These are phyloP conservation scores for Hypholoma sublateritium DNA, from an alignment of 768 basidiomycete genomes.

Conservation along the genomic window DNA sequence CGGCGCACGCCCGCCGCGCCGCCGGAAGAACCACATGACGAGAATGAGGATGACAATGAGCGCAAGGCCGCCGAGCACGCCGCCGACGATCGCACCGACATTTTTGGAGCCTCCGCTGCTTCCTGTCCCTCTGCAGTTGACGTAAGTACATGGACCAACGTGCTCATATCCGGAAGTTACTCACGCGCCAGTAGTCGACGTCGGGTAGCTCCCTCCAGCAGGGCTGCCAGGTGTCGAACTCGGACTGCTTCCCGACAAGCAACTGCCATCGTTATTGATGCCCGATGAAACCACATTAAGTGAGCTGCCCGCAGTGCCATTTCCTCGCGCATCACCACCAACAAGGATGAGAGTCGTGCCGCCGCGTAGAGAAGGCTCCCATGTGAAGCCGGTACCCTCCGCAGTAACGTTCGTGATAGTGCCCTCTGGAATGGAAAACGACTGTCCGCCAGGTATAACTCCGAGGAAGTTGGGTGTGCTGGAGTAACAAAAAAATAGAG, in stretches of 20 bases:
- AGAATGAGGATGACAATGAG: constrained; percentile 41
- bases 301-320: constrained; percentile 67
- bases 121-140: constrained; percentile 27
- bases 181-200: constrained; percentile 38
- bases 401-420: constrained; percentile 39
- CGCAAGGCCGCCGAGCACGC: constrained; percentile 55
- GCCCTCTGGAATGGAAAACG: constrained; percentile 61
- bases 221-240: constrained; percentile 77
- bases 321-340: constrained; percentile 65
- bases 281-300: constrained; percentile 56
- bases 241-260: constrained; percentile 60
- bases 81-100: constrained; percentile 54
- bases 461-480: constrained; percentile 62
- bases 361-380: constrained; percentile 62
- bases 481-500: constrained; percentile 28
- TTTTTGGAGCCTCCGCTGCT: constrained; percentile 29
- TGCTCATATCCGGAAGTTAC: neutral
- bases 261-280: constrained; percentile 46
- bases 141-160: neutral
- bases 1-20: constrained; percentile 35
- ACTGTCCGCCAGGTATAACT: constrained; percentile 78
- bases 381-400: constrained; percentile 65
- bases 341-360: constrained; percentile 69
- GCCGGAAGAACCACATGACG: constrained; percentile 49
- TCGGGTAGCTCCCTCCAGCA: constrained; percentile 73